A percentile compares a stretch with the other conserved stretches of the same genome.
Conservation (phyloP, 345 rosid genomes). For the Alliaria petiolata region DNA sequence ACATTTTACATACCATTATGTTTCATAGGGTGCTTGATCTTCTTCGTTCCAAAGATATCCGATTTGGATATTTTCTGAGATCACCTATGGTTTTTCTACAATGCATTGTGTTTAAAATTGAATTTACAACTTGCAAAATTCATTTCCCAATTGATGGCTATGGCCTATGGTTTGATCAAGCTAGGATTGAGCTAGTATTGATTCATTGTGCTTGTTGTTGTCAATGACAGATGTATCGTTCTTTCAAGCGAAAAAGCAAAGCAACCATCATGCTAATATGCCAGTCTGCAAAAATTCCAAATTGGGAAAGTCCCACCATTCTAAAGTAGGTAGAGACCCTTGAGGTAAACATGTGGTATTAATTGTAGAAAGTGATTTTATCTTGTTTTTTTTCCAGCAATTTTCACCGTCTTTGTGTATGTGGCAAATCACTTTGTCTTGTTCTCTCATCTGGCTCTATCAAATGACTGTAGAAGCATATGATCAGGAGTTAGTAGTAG, state of each 20-base stretch:
- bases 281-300: neutral
- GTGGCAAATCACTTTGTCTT: too few species aligned
- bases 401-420: neutral
- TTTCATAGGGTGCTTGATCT: too few species aligned
- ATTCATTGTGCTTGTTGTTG: neutral
- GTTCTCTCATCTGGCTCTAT: neutral
- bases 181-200: too few species aligned
- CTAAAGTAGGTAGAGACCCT: constrained; percentile 1
- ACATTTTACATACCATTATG: too few species aligned
- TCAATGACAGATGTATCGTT: neutral
- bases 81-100: too few species aligned
- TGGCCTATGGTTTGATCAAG: too few species aligned
- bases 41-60: too few species aligned
- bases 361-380: neutral
- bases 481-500: neutral
- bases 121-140: too few species aligned
- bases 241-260: neutral
- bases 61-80: too few species aligned
- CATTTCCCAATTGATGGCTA: too few species aligned
- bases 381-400: neutral
- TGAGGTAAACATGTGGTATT: neutral
- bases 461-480: neutral
- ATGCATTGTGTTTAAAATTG: too few species aligned
- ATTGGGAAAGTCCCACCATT: constrained; percentile 1
- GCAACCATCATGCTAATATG: neutral